Conservation (phyloP, 805 yeast genomes). For the Yarrowia sp. region DNA sequence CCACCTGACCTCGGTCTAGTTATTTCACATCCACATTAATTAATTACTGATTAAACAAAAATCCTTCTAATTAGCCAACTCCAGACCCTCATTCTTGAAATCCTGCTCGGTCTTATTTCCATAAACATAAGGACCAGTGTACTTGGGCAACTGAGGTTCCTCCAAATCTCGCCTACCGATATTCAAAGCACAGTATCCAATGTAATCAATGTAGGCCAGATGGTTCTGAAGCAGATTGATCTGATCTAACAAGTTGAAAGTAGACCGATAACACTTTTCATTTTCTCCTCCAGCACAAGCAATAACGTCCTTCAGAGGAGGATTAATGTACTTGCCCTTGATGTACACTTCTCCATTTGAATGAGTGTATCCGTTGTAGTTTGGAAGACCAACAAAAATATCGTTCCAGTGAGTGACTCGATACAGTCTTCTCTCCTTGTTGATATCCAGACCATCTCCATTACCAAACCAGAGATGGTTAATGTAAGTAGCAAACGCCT, state of each 20-base stretch:
- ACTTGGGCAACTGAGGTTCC: not conserved
- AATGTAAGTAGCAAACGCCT: conserved; percentile 31
- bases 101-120: not conserved
- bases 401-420: conserved; percentile 13
- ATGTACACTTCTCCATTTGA: conserved; percentile 10
- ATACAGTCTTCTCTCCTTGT: not conserved
- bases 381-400: conserved; percentile 1
- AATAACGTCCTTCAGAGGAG: not conserved
- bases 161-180: not conserved
- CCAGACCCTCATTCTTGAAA: not conserved
- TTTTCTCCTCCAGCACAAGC: not conserved
- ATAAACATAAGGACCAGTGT: not conserved
- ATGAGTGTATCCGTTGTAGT: not conserved
- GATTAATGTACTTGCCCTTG: not conserved
- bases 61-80: not conserved
- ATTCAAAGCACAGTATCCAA: not conserved
- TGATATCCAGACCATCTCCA: not conserved
- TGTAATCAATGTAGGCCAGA: not conserved
- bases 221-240: not conserved
- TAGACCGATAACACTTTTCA: not conserved
- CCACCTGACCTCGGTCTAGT: too few relatives aligned
- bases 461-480: not conserved
- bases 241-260: not conserved
- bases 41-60: not conserved
- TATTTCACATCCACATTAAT: not conserved